Conservation (phyloP, 2,329 filamentous ascomycete species). For the Curvularia sp. region DNA sequence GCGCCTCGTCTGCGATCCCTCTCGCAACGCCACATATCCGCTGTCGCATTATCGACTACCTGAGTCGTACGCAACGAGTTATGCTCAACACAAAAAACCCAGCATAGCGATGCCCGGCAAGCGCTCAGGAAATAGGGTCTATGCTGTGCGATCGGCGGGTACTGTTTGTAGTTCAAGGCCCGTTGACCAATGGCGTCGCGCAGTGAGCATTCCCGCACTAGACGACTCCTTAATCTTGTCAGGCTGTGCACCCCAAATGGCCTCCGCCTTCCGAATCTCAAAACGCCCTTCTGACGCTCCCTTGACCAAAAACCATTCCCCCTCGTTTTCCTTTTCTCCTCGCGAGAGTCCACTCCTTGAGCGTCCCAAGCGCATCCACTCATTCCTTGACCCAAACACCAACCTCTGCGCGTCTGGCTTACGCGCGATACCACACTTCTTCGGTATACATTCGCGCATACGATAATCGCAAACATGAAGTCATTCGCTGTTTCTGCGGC, state of each 20-base stretch:
- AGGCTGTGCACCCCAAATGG: conserved; percentile 34
- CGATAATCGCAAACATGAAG: conserved; percentile 34
- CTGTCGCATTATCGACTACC: background rate
- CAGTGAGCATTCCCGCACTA: conserved; percentile 25
- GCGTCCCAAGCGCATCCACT: conserved; percentile 20
- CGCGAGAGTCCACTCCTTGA: conserved; percentile 42
- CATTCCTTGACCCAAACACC: conserved; percentile 31
- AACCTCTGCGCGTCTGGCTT: conserved; percentile 44
- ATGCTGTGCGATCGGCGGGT: conserved; percentile 27
- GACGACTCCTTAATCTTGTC: conserved; percentile 30
- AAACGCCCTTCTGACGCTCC: conserved; percentile 38
- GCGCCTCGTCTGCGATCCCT: conserved; percentile 11
- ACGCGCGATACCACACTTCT: conserved; percentile 45
- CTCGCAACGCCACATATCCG: conserved; percentile 8
- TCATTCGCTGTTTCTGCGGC: conserved; percentile 46
- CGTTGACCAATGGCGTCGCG: conserved; percentile 17
- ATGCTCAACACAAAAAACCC: background rate
- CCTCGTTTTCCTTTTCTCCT: conserved; percentile 29
- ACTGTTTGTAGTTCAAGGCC: conserved; percentile 24
- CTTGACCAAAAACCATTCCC: conserved; percentile 20
- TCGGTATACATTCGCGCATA: conserved; percentile 19
- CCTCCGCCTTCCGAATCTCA: conserved; percentile 34
- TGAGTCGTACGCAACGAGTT: background rate
- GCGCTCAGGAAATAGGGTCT: conserved; percentile 6
- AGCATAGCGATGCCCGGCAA: conserved; percentile 3